A percentile compares a stretch with the other conserved stretches of the same genome.
These are phyloP conservation scores for Setaria italica DNA, from an alignment of 202 grass and related monocot species.

Conservation along the genomic window DNA sequence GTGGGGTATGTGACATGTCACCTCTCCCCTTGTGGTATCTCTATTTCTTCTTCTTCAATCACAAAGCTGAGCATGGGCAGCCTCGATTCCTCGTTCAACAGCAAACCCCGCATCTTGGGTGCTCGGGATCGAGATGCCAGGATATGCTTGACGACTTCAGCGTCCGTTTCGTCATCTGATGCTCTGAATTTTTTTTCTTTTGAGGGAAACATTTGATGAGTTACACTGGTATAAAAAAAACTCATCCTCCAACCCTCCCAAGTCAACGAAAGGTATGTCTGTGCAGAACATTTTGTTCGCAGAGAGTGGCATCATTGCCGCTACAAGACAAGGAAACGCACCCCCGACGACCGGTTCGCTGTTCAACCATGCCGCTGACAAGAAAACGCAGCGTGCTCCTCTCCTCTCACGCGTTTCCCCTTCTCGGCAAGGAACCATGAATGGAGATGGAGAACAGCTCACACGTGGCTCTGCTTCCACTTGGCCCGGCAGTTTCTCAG, in stretches of 20 bases:
- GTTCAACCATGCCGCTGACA: conserved; percentile 39
- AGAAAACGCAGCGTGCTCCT: not conserved
- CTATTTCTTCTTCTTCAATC: not conserved
- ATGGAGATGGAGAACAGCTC: not conserved
- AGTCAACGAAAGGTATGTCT: conserved; percentile 43
- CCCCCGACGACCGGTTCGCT: conserved; percentile 32
- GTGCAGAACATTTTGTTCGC: not conserved
- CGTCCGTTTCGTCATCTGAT: not conserved
- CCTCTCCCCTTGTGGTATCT: not conserved
- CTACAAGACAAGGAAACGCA: not conserved
- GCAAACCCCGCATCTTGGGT: not conserved
- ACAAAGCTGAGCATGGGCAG: not conserved
- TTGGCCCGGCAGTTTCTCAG: conserved; percentile 38
- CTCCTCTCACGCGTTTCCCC: not conserved
- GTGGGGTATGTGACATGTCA: not conserved
- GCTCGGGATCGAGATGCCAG: not conserved
- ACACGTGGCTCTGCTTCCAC: conserved; percentile 10
- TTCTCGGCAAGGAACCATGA: not conserved
- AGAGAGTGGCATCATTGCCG: not conserved
- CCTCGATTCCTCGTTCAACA: conserved; percentile 10
- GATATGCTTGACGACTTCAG: conserved; percentile 21
- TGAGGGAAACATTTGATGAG: not conserved
- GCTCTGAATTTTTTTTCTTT: not conserved
- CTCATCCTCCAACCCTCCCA: not conserved
- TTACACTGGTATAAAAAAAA: not conserved